Evolutionary conservation across 495 filamentous ascomycete genomes (phyloP).

Genomic region (Margaritispora aquatica): DNA sequence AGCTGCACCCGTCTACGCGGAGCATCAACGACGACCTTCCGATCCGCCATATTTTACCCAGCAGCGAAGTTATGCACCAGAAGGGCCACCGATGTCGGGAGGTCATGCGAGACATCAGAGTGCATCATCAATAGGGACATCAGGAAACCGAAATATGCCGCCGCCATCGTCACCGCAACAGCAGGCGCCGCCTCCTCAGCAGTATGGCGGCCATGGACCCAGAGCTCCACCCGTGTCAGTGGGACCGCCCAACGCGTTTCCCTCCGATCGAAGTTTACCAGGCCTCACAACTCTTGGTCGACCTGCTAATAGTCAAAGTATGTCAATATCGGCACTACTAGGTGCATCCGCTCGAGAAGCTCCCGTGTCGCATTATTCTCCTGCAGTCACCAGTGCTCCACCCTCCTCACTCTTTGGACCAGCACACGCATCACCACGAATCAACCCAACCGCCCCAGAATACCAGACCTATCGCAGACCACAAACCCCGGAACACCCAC

Average conservation of each 20-base stretch:
- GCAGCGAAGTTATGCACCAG: conserved; percentile 39
- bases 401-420: conserved; percentile 39
- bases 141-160: conserved; percentile 43
- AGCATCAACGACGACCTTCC: conserved; percentile 43
- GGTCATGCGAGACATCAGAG: conserved; percentile 48
- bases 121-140: conserved; percentile 40
- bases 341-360: conserved; percentile 56
- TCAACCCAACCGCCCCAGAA: conserved; percentile 39
- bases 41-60: conserved; percentile 31
- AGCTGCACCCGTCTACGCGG: conserved; percentile 32
- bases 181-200: conserved; percentile 19
- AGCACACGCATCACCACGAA: conserved; percentile 46
- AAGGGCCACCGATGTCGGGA: conserved; percentile 37
- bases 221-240: conserved; percentile 45
- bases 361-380: conserved; percentile 42
- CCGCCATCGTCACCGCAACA: conserved; percentile 48
- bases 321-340: conserved; percentile 96
- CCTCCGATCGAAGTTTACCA: conserved; percentile 48
- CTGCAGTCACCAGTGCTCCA: conserved; percentile 39
- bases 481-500: conserved; percentile 64
- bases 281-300: conserved; percentile 40
- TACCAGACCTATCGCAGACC: conserved; percentile 60
- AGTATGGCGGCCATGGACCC: conserved; percentile 33
- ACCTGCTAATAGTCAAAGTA: conserved; percentile 51
- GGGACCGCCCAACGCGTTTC: conserved; percentile 43